Evolutionary conservation across 805 yeast species (phyloP), one percentile per base, ranked within the genome.

Genomic region (Cyberlindnera suaveolens): DNA sequence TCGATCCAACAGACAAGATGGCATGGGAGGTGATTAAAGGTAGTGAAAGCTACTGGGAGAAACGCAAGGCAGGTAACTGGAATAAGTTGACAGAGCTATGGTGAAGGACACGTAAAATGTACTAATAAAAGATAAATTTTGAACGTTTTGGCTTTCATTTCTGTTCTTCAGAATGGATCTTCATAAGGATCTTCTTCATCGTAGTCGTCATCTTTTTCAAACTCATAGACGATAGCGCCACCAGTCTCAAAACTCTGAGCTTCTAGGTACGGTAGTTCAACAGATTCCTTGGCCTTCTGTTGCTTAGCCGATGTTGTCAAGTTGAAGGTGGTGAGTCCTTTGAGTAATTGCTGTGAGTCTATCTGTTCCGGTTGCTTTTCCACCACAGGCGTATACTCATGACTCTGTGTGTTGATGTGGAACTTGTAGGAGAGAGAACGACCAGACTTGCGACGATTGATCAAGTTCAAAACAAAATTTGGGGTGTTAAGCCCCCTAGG

Each of bases 161-260:
- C 16, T 27, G 13, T 15, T 29, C 19, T 18, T 62, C 63, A 89
- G 57, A 88, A 89, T 6, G 98, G 98, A 58, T 91, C 98, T 60
- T 91, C 99, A 57, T 82, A 91, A 0, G 98, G 97, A 63, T 91
- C 99, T 54, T 93, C 98, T 61, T 91, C 99, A 58, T 91, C 99
- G 58, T 90, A 91, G 62, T 91, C 99, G 61, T 91, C 99, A 62
- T 91, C 98, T 58, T 90, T 87, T 56, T 93, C 98, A 60, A 81
- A 93, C 58, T 93, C 93, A 58, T 91, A 91, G 4, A 91, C 95
- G 52, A 93, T 90, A 1, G 99, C 97, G 16, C 98, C 96, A 42
- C 96, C 96, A 39, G 77, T 67, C 30, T 78, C 75, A 17, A 83
- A 85, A 15, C 70, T 67, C 57, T 91, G 98, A 0, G 98, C 98